Percentiles rank a stretch among this genome's conserved stretches.
phyloP scores from a whole-genome alignment of 768 basidiomycete genomes.

The Tulasnella sp. region DNA sequence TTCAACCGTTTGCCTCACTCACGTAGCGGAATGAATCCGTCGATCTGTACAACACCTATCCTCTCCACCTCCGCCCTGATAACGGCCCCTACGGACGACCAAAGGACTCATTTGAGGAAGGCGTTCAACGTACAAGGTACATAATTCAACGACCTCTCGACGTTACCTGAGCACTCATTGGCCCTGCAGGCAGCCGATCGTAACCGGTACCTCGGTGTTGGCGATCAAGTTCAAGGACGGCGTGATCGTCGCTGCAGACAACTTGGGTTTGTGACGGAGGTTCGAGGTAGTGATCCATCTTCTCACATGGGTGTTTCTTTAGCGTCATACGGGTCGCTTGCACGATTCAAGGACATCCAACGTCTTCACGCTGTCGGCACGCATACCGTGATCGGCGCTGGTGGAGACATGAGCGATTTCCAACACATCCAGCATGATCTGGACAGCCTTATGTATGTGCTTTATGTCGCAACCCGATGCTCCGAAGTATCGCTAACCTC shows the following conservation, averaged over 20 bases:
- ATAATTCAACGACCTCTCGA: neutral
- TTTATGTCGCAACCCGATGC: neutral
- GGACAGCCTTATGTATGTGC: slow-evolving; percentile 59
- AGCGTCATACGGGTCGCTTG: slow-evolving; percentile 97
- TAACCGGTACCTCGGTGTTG: slow-evolving; percentile 94
- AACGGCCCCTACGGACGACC: slow-evolving; percentile 35
- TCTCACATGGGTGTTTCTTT: slow-evolving; percentile 5
- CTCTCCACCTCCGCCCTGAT: slow-evolving; percentile 58
- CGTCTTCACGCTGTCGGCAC: slow-evolving; percentile 81
- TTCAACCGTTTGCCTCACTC: neutral
- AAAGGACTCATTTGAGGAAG: slow-evolving; percentile 56
- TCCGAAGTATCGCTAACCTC: neutral
- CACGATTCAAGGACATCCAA: slow-evolving; percentile 90
- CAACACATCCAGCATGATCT: slow-evolving; percentile 83
- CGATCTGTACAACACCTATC: slow-evolving; percentile 75
- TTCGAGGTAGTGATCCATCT: no score
- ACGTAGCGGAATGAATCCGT: slow-evolving; percentile 64
- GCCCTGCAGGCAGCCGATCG: slow-evolving; percentile 74
- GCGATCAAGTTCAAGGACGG: slow-evolving; percentile 94
- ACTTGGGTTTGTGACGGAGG: slow-evolving; percentile 62
- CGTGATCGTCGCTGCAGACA: slow-evolving; percentile 98
- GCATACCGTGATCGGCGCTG: slow-evolving; percentile 83
- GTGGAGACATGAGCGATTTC: slow-evolving; percentile 97
- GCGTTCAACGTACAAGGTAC: slow-evolving; percentile 78
- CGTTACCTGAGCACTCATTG: neutral